These are phyloP conservation scores for Corymbia citriodora DNA, from an alignment of 441 rosid genomes.

Conservation along the genomic window DNA sequence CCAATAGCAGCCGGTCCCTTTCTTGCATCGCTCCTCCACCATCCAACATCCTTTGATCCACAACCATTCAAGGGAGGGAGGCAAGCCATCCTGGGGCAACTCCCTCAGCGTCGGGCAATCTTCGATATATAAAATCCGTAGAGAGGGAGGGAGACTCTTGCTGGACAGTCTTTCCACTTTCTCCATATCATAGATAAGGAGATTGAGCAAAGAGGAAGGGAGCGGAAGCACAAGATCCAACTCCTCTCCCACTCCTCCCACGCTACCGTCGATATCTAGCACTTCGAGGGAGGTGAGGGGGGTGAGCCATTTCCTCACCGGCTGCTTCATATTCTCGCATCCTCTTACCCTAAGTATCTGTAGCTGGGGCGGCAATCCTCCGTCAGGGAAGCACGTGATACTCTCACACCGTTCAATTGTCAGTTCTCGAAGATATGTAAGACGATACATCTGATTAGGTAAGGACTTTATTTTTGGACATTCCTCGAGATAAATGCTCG, in stretches of 20 bases:
- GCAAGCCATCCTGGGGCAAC: neutral
- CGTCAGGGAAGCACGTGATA: fast-evolving
- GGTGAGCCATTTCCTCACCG: too few species aligned
- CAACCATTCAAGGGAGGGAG: fast-evolving
- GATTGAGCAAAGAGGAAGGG: fast-evolving
- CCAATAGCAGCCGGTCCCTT: neutral
- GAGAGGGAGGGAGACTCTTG: neutral
- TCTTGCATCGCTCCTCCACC: neutral
- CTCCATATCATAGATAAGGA: fast-evolving
- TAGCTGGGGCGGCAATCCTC: too few species aligned
- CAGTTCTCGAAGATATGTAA: fast-evolving
- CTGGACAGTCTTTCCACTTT: neutral
- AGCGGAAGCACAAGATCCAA: neutral
- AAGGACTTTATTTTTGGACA: too few species aligned
- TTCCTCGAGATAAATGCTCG: fast-evolving
- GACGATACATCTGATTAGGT: too few species aligned
- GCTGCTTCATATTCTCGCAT: too few species aligned
- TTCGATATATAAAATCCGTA: fast-evolving
- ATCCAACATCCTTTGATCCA: fast-evolving
- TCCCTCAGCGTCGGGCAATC: neutral
- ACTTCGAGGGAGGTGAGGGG: fast-evolving
- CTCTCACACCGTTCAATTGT: fast-evolving
- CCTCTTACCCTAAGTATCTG: fast-evolving
- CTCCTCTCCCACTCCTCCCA: neutral
- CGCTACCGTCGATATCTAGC: fast-evolving